A percentile compares a stretch with the other conserved stretches of the same genome.
Conservation (phyloP, 169 alveolate species). For the Eimeria sp. region DNA sequence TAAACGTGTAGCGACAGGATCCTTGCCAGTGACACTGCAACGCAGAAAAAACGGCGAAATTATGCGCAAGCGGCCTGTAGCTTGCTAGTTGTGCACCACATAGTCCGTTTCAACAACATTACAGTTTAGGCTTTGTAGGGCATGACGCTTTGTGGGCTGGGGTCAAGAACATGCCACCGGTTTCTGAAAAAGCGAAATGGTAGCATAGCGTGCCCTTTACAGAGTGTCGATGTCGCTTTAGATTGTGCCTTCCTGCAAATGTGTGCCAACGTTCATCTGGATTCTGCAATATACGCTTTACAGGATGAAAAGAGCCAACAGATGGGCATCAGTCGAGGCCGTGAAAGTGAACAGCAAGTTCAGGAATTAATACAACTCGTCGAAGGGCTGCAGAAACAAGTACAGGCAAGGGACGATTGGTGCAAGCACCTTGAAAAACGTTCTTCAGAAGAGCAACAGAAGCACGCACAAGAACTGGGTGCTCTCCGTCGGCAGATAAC, state of each 20-base stretch:
- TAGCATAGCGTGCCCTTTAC: not conserved
- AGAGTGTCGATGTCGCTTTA: not conserved
- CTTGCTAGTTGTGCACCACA: not conserved
- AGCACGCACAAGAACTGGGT: slow-evolving; percentile 9
- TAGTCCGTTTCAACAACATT: not conserved
- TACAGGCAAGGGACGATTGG: slow-evolving; percentile 60
- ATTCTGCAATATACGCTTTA: not conserved
- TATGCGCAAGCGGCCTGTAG: not conserved
- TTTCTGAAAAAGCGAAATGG: not conserved
- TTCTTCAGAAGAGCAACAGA: slow-evolving; percentile 51
- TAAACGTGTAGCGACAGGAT: too few relatives aligned
- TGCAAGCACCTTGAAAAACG: slow-evolving; percentile 53
- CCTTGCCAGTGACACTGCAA: not conserved
- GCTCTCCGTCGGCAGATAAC: slow-evolving; percentile 52
- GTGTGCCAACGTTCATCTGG: not conserved
- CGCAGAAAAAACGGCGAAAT: not conserved
- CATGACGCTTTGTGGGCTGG: not conserved
- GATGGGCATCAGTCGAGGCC: not conserved
- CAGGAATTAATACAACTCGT: slow-evolving; percentile 31
- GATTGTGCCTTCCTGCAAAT: not conserved
- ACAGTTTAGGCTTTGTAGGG: not conserved
- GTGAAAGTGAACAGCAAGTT: slow-evolving; percentile 16
- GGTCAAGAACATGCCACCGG: not conserved
- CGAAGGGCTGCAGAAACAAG: slow-evolving; percentile 52
- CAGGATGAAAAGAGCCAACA: slow-evolving; percentile 5